Evolutionary conservation across 257 asterid genomes (phyloP), one percentile per base, ranked within the genome.

Genomic region (Solanum bulbocastanum): DNA sequence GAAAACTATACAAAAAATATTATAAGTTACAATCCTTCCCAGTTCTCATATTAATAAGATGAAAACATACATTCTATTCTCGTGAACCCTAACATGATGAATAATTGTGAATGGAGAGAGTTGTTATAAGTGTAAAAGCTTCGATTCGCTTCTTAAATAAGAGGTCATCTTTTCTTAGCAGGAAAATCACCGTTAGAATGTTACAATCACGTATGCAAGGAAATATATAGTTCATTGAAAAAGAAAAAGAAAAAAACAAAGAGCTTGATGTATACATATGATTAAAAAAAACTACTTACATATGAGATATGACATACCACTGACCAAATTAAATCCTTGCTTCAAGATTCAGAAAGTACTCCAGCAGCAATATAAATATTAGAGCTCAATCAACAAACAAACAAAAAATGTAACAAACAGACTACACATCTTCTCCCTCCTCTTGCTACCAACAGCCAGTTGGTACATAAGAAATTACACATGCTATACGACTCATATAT

Each of bases 371-470:
- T 13, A 84, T 87, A 90, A 74, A 84, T 20, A 73, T 30, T 75
- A 85, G 62, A 91, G 88, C 33, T 4, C 87, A 83, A 39, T 44
- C 3, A 25, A 35, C 44, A 2, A 8, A 78, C 3, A 16, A n/a
- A n/a, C n/a, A 52, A 49, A 52, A 16, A 76, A 42, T 13, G 23
- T 6, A 42, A 81, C 25, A 79, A 44, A 4, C 58, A 0, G 33
- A 22, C 82, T 18, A 22, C 30, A 18, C 82, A n/a, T 10, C 8
- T 56, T 71, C 52, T 52, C 84, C 44, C 10, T 71, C 71, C 23
- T 79, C 72, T 66, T 86, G 90, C 86, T 89, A 74, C 92, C 93
- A 94, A 94, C 98, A 78, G 91, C 96, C 96, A 94, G 96, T 92
- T 32, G 96, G 94, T 93, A 89, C 72, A 85, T 23, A 39, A 37